phyloP scores from a whole-genome alignment of 2,329 filamentous ascomycete genomes.

The Fusarium sp. region DNA sequence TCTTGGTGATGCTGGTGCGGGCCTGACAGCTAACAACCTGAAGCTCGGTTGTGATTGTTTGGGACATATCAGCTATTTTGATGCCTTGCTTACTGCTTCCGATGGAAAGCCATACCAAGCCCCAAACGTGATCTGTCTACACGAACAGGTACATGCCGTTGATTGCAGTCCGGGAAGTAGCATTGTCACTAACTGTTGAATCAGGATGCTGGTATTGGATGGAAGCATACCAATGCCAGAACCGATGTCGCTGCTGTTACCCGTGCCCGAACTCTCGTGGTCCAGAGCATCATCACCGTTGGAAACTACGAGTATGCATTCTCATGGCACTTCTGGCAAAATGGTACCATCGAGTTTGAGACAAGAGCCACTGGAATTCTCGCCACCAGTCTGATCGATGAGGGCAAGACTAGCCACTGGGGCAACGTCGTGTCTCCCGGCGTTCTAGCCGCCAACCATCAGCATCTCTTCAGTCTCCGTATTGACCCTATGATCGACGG shows the following conservation, averaged over 20 bases:
- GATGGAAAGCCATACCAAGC: conserved; percentile 43
- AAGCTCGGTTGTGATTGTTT: background rate
- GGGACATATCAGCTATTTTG: conserved; percentile 57
- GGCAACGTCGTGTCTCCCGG: conserved; percentile 72
- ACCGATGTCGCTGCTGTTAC: conserved; percentile 69
- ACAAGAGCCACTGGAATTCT: conserved; percentile 74
- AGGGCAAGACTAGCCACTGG: conserved; percentile 60
- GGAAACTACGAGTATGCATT: conserved; percentile 75
- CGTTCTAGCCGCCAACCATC: conserved; percentile 74
- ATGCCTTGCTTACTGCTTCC: background rate
- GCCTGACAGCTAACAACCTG: conserved; percentile 66
- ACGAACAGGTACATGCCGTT: conserved; percentile 58
- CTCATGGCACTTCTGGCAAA: conserved; percentile 66
- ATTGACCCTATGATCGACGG: conserved; percentile 72
- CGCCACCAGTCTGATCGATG: conserved; percentile 67
- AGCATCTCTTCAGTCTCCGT: conserved; percentile 73
- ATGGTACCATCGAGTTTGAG: conserved; percentile 69
- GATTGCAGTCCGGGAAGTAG: too few relatives aligned
- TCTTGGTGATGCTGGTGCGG: conserved; percentile 75
- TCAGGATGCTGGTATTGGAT: conserved; percentile 73
- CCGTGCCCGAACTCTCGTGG: conserved; percentile 68
- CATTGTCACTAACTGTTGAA: background rate
- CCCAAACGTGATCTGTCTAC: conserved; percentile 72
- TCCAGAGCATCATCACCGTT: conserved; percentile 75
- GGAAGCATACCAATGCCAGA: conserved; percentile 76